phyloP scores from a whole-genome alignment of 2,329 filamentous ascomycete species.

The Scorias spongiosa region DNA sequence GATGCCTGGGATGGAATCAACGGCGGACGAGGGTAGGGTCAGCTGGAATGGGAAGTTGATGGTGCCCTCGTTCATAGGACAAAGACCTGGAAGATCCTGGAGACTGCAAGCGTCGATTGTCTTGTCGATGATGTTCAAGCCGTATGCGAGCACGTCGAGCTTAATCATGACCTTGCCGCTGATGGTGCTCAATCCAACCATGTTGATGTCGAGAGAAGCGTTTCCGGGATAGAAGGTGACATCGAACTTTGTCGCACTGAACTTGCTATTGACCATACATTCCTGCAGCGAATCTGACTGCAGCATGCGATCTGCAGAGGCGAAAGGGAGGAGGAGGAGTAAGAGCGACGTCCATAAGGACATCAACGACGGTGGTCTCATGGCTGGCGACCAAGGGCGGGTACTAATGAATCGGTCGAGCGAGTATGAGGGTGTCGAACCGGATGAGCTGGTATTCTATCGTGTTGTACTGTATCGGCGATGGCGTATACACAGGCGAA shows the following conservation, averaged over 20 bases:
- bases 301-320: constrained; percentile 51
- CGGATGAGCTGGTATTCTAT: too few relatives aligned
- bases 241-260: constrained; percentile 79
- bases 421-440: too few relatives aligned
- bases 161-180: constrained; percentile 69
- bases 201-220: constrained; percentile 54
- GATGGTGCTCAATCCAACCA: constrained; percentile 71
- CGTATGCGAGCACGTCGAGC: constrained; percentile 65
- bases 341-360: constrained; percentile 20
- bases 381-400: neutral
- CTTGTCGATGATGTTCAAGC: constrained; percentile 53
- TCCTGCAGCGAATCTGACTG: constrained; percentile 70
- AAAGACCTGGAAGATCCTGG: constrained; percentile 55
- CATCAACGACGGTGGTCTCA: constrained; percentile 1
- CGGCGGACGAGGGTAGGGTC: constrained; percentile 39
- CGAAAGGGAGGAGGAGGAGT: constrained; percentile 28
- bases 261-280: constrained; percentile 71
- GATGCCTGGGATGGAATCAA: constrained; percentile 60
- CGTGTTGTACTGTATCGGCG: too few relatives aligned
- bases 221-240: constrained; percentile 67
- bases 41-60: constrained; percentile 64
- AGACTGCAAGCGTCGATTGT: constrained; percentile 61
- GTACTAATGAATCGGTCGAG: neutral
- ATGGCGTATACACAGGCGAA: too few relatives aligned
- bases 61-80: constrained; percentile 77